Conservation (phyloP, 169 alveolate species). For the Cryptosporidium sp. region DNA sequence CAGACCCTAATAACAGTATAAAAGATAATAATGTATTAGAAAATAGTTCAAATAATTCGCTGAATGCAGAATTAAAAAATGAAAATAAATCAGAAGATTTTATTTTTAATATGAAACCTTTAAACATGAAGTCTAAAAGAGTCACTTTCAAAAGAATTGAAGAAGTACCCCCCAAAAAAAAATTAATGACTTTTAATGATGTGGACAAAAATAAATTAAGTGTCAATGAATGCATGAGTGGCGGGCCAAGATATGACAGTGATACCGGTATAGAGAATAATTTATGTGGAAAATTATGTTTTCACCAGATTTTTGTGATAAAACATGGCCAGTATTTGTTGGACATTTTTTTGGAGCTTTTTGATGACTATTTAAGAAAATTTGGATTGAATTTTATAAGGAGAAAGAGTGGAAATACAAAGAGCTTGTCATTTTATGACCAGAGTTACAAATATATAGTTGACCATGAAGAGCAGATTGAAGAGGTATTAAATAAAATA, state of each 20-base stretch:
- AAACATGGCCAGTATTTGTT: slow-evolving; percentile 40
- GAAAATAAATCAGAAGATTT: not conserved
- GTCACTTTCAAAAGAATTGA: slow-evolving; percentile 40
- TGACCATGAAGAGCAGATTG: not conserved
- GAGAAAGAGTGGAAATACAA: not conserved
- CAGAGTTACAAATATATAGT: slow-evolving; percentile 3
- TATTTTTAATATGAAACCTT: not conserved
- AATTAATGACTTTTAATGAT: not conserved
- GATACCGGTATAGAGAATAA: slow-evolving; percentile 3
- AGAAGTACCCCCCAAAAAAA: not conserved
- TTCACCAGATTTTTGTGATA: slow-evolving; percentile 28
- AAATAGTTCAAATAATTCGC: not conserved
- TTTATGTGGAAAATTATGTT: slow-evolving; percentile 11
- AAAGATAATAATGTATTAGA: not conserved
- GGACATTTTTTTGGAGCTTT: slow-evolving; percentile 34
- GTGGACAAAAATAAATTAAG: slow-evolving; percentile 1
- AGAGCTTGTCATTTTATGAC: not conserved
- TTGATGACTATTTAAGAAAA: slow-evolving; percentile 21
- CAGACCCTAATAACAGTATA: not conserved
- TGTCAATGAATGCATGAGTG: not conserved
- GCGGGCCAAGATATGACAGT: not conserved
- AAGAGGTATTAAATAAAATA: slow-evolving; percentile 2
- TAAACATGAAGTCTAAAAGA: slow-evolving; percentile 25
- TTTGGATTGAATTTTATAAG: not conserved
- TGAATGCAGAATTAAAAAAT: not conserved